Evolutionary conservation across 371 early-diverging fungal genomes (phyloP).

Genomic region (Conidiobolus incongruus): DNA sequence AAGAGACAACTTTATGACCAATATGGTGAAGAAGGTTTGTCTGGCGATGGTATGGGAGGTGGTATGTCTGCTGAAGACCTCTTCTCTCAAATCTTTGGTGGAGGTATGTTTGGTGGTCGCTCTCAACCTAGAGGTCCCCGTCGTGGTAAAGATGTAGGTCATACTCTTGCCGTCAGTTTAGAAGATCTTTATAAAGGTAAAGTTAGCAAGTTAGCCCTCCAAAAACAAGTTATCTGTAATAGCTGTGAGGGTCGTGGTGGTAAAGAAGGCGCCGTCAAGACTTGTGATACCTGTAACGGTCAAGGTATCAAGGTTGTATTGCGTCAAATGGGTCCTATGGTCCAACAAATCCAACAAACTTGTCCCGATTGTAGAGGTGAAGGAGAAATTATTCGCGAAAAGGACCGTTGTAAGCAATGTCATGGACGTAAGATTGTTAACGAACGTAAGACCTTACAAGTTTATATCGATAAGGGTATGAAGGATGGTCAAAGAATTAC

Average conservation of each 20-base stretch:
- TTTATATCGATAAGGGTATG: slow-evolving; percentile 87
- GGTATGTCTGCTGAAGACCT: slow-evolving; percentile 56
- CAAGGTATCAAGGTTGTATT: slow-evolving; percentile 71
- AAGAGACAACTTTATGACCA: slow-evolving; percentile 66
- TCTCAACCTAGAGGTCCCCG: slow-evolving; percentile 41
- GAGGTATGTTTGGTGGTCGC: slow-evolving; percentile 23
- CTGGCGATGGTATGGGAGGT: slow-evolving; percentile 25
- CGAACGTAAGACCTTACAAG: slow-evolving; percentile 73
- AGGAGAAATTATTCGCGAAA: slow-evolving; percentile 48
- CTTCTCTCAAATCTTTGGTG: slow-evolving; percentile 71
- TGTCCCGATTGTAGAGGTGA: slow-evolving; percentile 43
- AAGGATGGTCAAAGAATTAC: slow-evolving; percentile 65
- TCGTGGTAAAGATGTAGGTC: slow-evolving; percentile 49
- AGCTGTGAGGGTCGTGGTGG: slow-evolving; percentile 58
- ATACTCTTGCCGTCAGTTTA: slow-evolving; percentile 50
- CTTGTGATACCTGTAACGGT: slow-evolving; percentile 70
- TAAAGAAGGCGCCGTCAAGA: slow-evolving; percentile 39
- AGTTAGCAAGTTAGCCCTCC: slow-evolving; percentile 46
- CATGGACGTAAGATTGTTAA: slow-evolving; percentile 56
- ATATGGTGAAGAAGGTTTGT: slow-evolving; percentile 68
- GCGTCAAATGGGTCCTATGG: slow-evolving; percentile 88
- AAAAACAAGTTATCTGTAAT: slow-evolving; percentile 57
- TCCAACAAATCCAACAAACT: slow-evolving; percentile 84
- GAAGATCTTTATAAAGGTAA: slow-evolving; percentile 83
- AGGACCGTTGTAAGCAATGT: slow-evolving; percentile 74